Conservation (phyloP, 129 eudicot species). For the Flaveria linearis region DNA sequence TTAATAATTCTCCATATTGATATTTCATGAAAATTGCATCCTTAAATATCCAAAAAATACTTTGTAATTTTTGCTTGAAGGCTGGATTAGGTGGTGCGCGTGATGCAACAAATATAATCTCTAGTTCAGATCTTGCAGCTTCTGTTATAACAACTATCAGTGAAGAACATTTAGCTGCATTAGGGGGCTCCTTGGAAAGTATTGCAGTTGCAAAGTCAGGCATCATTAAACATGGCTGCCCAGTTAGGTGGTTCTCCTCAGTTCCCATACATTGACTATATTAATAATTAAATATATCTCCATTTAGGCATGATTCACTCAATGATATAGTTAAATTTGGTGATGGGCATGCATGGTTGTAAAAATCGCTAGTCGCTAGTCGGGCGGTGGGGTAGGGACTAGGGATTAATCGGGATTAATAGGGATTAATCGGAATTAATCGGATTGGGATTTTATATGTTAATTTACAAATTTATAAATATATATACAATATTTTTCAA, state of each 20-base stretch:
- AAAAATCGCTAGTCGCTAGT: too few species aligned
- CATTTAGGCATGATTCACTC: background rate
- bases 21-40: background rate
- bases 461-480: too few species aligned
- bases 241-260: conserved; percentile 87
- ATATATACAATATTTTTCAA: too few species aligned
- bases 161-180: conserved; percentile 92
- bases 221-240: conserved; percentile 74
- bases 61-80: conserved; percentile 31
- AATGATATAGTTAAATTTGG: background rate
- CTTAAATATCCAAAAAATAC: background rate
- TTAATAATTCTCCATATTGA: background rate
- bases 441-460: too few species aligned
- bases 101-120: conserved; percentile 88
- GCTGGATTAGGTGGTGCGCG: conserved; percentile 98
- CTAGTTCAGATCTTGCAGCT: conserved; percentile 67
- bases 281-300: background rate
- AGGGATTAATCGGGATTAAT: too few species aligned
- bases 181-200: conserved; percentile 93
- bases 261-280: conserved; percentile 8
- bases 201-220: conserved; percentile 94
- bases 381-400: too few species aligned
- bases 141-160: conserved; percentile 85
- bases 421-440: too few species aligned
- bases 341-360: background rate